Base-by-base conservation (phyloP, 2,329 filamentous ascomycete species). In the Penicillium sp. region DNA sequence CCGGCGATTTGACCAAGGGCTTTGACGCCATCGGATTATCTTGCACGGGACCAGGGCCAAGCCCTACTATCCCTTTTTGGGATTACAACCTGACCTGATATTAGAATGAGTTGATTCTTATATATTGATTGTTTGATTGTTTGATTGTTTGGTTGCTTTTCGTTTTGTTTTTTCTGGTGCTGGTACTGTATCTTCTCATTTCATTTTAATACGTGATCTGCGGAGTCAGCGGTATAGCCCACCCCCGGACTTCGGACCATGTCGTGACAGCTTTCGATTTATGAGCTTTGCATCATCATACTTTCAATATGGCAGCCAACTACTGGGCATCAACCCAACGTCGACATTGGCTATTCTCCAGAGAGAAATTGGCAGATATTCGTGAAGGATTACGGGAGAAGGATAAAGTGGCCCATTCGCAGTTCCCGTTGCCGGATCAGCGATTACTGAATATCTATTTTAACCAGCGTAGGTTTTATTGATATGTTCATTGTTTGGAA, bases 291-390 rank as follows among this genome's bases (percentile, higher is more conserved):
- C 46, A 46, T 44, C 23, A 53, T 44, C 50, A 39, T 48, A 44
- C 29, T 27, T 49, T 45, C 47, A 51, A 29, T 31, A 97, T 97
- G 93, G 91, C 93, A 34, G 90, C 92, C 71, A 97, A 93, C 76
- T 99, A 93, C 79, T 99, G 92, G 92, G 89, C 91, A 63, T 97
- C 94, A 54, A 94, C 91, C 27, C 94, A 99, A 77, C 85, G 88
- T 66, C 88, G 87, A 65, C 85, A 90, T 78, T 99, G 94, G 94
- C 89, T 91, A 55, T 96, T 96, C 75, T 88, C 90, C 46, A 89
- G 91, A 69, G 87, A 91, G 60, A 86, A 92, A 72, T 82, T 99
- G 52, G 84, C 85, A 15, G 82, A 88, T 51, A 85, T 90, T 72
- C 87, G 93, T 55, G 85, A 88, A 70, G 85, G 86, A 68, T 85